A percentile compares a stretch with the other conserved stretches of the same genome.
phyloP scores from a whole-genome alignment of 2,329 filamentous ascomycete genomes.

The Cadophora malorum region DNA sequence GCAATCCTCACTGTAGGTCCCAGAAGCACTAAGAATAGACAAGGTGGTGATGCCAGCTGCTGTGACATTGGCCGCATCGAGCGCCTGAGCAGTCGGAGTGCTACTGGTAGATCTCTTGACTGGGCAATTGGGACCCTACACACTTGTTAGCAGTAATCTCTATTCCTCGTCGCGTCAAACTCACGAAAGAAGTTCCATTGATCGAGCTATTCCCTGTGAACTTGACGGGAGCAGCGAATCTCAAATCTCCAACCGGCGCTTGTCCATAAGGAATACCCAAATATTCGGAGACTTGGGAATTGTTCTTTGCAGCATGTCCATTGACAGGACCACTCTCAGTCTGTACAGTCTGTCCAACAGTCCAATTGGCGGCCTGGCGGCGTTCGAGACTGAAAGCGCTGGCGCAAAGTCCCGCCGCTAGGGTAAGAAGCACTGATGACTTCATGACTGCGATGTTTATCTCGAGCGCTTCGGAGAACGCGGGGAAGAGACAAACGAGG shows the following conservation, averaged over 20 bases:
- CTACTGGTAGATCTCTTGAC: slow-evolving; percentile 20
- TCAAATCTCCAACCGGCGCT: slow-evolving; percentile 48
- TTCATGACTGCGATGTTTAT: slow-evolving; percentile 18
- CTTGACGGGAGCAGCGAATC: slow-evolving; percentile 47
- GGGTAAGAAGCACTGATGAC: slow-evolving; percentile 19
- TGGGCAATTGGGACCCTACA: slow-evolving; percentile 36
- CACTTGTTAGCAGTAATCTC: slow-evolving; percentile 23
- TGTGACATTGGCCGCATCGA: slow-evolving; percentile 37
- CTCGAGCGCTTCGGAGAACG: background rate
- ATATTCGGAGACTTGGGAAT: slow-evolving; percentile 44
- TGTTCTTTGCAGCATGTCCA: slow-evolving; percentile 37
- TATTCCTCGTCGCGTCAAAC: slow-evolving; percentile 15
- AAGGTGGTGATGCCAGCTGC: slow-evolving; percentile 30
- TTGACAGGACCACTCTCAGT: slow-evolving; percentile 41
- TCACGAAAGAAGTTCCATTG: slow-evolving; percentile 40
- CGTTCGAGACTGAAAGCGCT: slow-evolving; percentile 14
- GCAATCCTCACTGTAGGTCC: slow-evolving; percentile 47
- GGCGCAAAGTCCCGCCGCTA: background rate
- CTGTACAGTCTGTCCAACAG: slow-evolving; percentile 40
- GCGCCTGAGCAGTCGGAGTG: background rate
- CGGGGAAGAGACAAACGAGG: background rate
- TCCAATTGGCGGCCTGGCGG: slow-evolving; percentile 34
- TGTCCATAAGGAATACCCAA: slow-evolving; percentile 51
- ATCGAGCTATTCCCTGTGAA: slow-evolving; percentile 31
- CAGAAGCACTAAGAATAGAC: slow-evolving; percentile 20